phyloP scores from a whole-genome alignment of 148 eudicot species.

The Cornus florida region DNA sequence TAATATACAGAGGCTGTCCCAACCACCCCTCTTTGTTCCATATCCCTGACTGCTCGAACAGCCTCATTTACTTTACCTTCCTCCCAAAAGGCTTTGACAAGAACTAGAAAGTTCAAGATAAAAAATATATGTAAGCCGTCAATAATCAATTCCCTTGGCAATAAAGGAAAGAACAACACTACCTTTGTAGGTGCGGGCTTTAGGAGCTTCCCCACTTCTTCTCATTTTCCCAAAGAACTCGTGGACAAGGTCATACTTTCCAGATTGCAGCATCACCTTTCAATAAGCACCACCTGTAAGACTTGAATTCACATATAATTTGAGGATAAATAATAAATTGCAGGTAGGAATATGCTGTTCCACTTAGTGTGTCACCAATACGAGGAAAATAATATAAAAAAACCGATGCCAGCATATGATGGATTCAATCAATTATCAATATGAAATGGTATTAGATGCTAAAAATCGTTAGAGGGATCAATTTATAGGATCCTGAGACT shows the following conservation, averaged over 20 bases:
- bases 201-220: conserved; percentile 75
- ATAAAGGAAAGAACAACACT: conserved; percentile 7
- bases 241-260: conserved; percentile 77
- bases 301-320: conserved; percentile 15
- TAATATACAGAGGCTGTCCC: conserved; percentile 83
- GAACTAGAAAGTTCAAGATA: conserved; percentile 45
- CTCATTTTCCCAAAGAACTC: conserved; percentile 70
- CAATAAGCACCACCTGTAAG: conserved; percentile 36
- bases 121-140: conserved; percentile 10
- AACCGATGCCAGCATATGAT: neutral
- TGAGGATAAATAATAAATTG: conserved; percentile 3
- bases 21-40: conserved; percentile 83
- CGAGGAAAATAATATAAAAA: neutral
- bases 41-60: conserved; percentile 70
- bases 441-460: too few relatives aligned
- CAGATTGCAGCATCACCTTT: conserved; percentile 84
- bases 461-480: neutral
- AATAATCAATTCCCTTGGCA: neutral
- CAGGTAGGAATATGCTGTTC: neutral
- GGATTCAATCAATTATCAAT: neutral
- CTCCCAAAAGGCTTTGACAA: conserved; percentile 81
- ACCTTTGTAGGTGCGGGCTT: conserved; percentile 87
- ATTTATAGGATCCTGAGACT: neutral
- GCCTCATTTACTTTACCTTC: conserved; percentile 81
- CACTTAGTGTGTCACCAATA: neutral